A percentile compares a stretch with the other conserved stretches of the same genome.
phyloP scores from a whole-genome alignment of 1,139 yeast genomes.

The Yamadazyma diospyri region DNA sequence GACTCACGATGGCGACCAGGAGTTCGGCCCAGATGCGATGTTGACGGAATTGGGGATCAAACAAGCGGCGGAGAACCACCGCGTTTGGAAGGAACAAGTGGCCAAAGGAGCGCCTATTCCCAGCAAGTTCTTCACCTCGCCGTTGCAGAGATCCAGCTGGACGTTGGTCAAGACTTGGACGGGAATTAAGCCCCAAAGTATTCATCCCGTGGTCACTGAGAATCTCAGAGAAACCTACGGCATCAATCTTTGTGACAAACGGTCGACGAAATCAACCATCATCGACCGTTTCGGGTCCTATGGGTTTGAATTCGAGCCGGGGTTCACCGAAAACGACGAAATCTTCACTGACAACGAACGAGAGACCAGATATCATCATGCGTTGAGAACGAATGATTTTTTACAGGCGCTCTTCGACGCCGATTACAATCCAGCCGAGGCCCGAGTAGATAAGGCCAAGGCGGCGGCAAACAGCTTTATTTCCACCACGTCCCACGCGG shows the following conservation, averaged over 20 bases:
- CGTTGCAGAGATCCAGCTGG: conserved; percentile 61
- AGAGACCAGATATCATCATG: conserved; percentile 47
- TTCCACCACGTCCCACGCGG: conserved; percentile 61
- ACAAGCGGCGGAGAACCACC: conserved; percentile 45
- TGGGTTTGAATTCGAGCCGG: conserved; percentile 38
- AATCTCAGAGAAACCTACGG: conserved; percentile 69
- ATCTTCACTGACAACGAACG: conserved; percentile 33
- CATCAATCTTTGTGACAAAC: conserved; percentile 61
- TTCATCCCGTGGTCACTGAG: conserved; percentile 49
- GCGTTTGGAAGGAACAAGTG: conserved; percentile 46
- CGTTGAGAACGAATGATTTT: conserved; percentile 43
- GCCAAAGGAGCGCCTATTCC: conserved; percentile 55
- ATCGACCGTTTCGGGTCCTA: conserved; percentile 14
- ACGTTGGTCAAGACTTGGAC: conserved; percentile 62
- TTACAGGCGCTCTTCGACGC: conserved; percentile 45
- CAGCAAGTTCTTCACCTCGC: conserved; percentile 54
- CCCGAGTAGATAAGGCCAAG: conserved; percentile 19
- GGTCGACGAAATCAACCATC: conserved; percentile 33
- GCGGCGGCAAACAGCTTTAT: conserved; percentile 31
- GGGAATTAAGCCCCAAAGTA: conserved; percentile 17
- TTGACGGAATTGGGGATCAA: conserved; percentile 56
- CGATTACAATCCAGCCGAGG: conserved; percentile 17
- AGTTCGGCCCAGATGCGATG: conserved; percentile 67
- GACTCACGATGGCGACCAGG: conserved; percentile 51
- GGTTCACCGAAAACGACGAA: conserved; percentile 46